Evolutionary conservation across 345 rosid genomes (phyloP).

Genomic region (Boechera divaricarpa): DNA sequence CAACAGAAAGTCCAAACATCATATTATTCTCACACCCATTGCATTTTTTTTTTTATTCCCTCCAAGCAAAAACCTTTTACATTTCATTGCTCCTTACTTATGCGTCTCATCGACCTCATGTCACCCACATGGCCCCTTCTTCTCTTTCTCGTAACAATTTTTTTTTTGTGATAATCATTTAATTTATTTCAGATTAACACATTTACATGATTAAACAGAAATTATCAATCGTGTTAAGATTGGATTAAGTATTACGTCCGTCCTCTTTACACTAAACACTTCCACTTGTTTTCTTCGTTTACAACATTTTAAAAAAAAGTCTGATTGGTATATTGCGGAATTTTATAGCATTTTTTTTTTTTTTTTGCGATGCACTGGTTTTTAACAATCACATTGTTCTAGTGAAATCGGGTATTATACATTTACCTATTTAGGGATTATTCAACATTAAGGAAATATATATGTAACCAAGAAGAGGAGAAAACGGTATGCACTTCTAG

Average conservation of each 20-base stretch:
- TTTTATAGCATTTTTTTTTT: background rate
- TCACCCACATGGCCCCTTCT: slow-evolving; percentile 31
- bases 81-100: slow-evolving; percentile 25
- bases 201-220: background rate
- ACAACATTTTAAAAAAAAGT: background rate
- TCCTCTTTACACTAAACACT: background rate
- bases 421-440: too few relatives aligned
- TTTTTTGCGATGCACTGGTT: background rate
- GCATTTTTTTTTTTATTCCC: slow-evolving; percentile 15
- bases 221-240: too few relatives aligned
- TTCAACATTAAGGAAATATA: too few relatives aligned
- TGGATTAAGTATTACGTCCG: too few relatives aligned
- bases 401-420: too few relatives aligned
- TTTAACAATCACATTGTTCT: background rate
- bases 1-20: slow-evolving; percentile 44
- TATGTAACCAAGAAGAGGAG: background rate
- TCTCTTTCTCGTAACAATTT: background rate
- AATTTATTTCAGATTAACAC: background rate
- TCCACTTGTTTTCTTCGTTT: background rate
- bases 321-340: background rate
- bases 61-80: slow-evolving; percentile 14
- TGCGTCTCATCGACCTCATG: slow-evolving; percentile 42
- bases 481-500: background rate
- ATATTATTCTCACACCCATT: slow-evolving; percentile 46
- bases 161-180: slow-evolving; percentile 1